Base-by-base conservation (phyloP, 352 stramenopile genomes). In the Paralagenidium karlingii region DNA sequence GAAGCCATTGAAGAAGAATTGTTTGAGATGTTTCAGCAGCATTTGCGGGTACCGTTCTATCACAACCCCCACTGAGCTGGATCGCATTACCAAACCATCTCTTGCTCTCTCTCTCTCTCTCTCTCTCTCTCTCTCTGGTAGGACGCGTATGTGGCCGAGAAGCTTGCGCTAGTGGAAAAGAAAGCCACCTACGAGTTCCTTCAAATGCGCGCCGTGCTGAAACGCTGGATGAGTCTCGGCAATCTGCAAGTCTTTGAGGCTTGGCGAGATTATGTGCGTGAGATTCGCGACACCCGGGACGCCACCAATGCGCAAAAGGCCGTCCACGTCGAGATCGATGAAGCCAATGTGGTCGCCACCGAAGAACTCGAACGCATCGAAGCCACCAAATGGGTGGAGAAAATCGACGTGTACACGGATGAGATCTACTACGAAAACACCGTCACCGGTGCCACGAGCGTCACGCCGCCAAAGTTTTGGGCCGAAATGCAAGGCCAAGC, bases 331-430 rank as follows among this genome's bases (percentile, higher is more conserved):
- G 40, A 57, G 15, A 49, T 84, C 0, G 67, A 70, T 10, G 38
- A 51, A 38, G 65, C 82, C 37, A 84, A 82, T 34, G 43, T 36
- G 3, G 44, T 44, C n/a, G 47, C 79, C 3, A 51, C 75, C 15
- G 63, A 82, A 40, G 46, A 80, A 27, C 40, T 84, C 11, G 47
- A 39, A 5, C 57, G 60, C 0, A 26, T 68, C 0, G 64, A 82
- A 28, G 70, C 70, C 15, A 41, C 53, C 19, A 65, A 55, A 8
- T 84, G 70, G 70, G 48, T 60, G 3, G 43, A 61, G 30, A 59
- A 63, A 9, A 54, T 68, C 1, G 69, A 84, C 29, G 63, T 70
- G 53, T 84, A 84, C 47, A 75, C 67, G 10, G 70, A 84, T 37
- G 61, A 47, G 3, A 51, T 81, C 8, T 84, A 80, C 51, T 84